Percentiles rank a stretch among this genome's conserved stretches.
phyloP scores from a whole-genome alignment of 1,284 basidiomycete species.

The Ceratobasidium sp. region DNA sequence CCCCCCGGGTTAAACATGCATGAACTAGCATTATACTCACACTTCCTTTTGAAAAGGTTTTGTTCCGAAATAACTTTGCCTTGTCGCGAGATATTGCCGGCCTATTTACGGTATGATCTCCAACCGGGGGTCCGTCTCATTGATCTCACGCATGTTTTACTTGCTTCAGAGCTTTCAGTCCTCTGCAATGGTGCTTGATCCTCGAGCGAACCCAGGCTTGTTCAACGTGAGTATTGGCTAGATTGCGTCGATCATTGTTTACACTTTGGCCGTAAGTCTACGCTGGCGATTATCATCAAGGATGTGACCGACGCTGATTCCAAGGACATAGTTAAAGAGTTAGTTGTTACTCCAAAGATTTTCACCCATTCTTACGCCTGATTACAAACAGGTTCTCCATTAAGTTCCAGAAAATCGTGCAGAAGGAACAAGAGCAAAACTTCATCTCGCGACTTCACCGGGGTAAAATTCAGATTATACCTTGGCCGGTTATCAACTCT shows the following conservation, averaged over 20 bases:
- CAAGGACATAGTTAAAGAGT: conserved; percentile 58
- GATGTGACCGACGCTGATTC: conserved; percentile 66
- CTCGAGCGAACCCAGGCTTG: conserved; percentile 61
- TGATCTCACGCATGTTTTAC: not conserved
- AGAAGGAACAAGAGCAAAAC: conserved; percentile 64
- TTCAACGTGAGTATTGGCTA: conserved; percentile 52
- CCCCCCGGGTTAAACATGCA: not conserved
- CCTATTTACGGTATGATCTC: conserved; percentile 51
- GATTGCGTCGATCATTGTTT: not conserved
- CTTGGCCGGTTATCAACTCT: conserved; percentile 32
- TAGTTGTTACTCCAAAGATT: not conserved
- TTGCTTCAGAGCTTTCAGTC: conserved; percentile 63
- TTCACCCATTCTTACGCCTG: not conserved
- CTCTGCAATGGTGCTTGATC: conserved; percentile 63
- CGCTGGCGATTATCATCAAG: conserved; percentile 68
- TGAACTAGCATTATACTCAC: not conserved
- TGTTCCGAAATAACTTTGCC: conserved; percentile 70
- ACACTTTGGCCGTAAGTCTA: conserved; percentile 48
- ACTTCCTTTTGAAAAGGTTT: conserved; percentile 49
- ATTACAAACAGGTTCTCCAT: conserved; percentile 54
- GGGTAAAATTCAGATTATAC: conserved; percentile 19
- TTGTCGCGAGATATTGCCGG: conserved; percentile 57
- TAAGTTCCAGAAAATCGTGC: conserved; percentile 64
- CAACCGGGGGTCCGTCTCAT: too few relatives aligned
- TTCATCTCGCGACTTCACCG: conserved; percentile 63